Evolutionary conservation across 257 asterid species (phyloP).

Genomic region (Sherardia arvensis): DNA sequence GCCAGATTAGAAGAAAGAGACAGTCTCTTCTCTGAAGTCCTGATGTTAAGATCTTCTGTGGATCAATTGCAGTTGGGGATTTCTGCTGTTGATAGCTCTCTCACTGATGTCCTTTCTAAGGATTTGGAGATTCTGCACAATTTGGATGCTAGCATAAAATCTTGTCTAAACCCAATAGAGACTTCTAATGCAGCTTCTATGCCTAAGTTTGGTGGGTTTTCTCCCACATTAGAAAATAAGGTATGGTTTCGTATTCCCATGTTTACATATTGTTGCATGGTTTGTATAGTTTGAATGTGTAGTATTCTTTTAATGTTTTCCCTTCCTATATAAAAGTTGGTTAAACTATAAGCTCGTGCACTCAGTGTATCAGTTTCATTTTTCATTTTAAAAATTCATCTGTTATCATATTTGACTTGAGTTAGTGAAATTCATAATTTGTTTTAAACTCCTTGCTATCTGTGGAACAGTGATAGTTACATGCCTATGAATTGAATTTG

Average conservation of each 20-base stretch:
- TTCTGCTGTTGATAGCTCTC: conserved; percentile 35
- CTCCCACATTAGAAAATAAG: conserved; percentile 42
- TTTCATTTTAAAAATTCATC: not conserved
- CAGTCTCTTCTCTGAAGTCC: conserved; percentile 48
- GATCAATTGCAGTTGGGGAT: conserved; percentile 51
- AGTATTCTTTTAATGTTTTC: not conserved
- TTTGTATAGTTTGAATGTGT: not conserved
- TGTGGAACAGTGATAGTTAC: not conserved
- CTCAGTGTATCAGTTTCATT: not conserved
- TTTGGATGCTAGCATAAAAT: conserved; percentile 40
- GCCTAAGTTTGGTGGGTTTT: conserved; percentile 22
- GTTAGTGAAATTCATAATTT: not conserved
- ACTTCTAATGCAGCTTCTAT: conserved; percentile 25
- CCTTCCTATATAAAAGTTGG: not conserved
- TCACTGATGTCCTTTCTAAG: conserved; percentile 58
- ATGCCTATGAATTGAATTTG: not conserved
- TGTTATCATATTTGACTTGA: not conserved
- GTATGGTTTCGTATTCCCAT: conserved; percentile 23
- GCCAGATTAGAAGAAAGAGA: conserved; percentile 59
- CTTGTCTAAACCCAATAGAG: conserved; percentile 32
- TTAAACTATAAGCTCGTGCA: no score
- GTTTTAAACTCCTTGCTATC: not conserved
- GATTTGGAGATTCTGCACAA: conserved; percentile 53
- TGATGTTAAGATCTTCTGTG: conserved; percentile 38
- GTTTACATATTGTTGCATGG: not conserved